Evolutionary conservation across 1,139 yeast species (phyloP).

Genomic region (Magnusiomyces paraingens): DNA sequence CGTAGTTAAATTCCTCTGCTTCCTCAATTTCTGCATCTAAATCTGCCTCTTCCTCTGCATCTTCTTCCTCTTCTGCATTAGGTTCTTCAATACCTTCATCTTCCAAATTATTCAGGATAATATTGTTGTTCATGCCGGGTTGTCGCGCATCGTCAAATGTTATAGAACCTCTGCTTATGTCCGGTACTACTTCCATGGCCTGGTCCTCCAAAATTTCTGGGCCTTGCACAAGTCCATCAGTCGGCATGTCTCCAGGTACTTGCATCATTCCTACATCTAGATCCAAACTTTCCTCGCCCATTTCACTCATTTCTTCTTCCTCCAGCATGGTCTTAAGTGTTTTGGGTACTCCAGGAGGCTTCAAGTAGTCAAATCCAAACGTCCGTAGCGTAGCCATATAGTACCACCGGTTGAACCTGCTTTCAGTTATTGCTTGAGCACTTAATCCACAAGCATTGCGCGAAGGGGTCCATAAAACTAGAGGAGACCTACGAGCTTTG

Average conservation of each 20-base stretch:
- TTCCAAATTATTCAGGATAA: background rate
- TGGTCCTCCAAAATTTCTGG: too few relatives aligned
- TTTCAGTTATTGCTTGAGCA: slow-evolving; percentile 2
- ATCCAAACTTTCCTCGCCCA: slow-evolving; percentile 7
- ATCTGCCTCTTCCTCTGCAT: slow-evolving; percentile 16
- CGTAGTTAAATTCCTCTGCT: slow-evolving; percentile 9
- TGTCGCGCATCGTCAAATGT: too few relatives aligned
- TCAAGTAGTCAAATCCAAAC: slow-evolving; percentile 22
- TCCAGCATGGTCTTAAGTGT: slow-evolving; percentile 22
- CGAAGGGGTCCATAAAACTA: slow-evolving; percentile 4
- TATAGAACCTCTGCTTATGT: too few relatives aligned
- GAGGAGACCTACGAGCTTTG: slow-evolving; percentile 2
- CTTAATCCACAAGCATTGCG: background rate
- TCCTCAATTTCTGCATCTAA: slow-evolving; percentile 9
- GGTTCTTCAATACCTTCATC: background rate
- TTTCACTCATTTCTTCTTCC: slow-evolving; percentile 12
- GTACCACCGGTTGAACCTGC: slow-evolving; percentile 3
- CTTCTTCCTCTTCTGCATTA: slow-evolving; percentile 15
- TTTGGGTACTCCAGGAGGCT: slow-evolving; percentile 22
- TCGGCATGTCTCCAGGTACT: background rate
- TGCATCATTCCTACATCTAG: slow-evolving; percentile 1
- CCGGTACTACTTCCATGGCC: too few relatives aligned
- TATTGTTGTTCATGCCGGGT: too few relatives aligned
- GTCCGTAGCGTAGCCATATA: slow-evolving; percentile 20
- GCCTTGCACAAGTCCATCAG: too few relatives aligned